Base-by-base conservation (phyloP, 805 yeast species). In the Sugiyamaella marilandica region DNA sequence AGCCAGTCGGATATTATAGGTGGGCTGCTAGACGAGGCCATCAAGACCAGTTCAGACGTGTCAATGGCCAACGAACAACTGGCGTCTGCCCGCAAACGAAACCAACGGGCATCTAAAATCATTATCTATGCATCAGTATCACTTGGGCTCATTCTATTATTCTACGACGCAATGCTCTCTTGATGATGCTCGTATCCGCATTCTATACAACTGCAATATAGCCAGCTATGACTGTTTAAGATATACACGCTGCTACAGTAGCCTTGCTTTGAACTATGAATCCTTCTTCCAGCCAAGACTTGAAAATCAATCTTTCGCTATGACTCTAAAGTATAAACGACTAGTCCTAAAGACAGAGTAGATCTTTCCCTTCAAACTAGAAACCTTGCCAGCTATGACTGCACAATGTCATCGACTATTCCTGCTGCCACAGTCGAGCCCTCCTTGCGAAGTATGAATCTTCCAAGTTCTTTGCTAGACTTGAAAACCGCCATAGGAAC, bases 381-480 rank as follows among this genome's bases (percentile, higher is more conserved):
- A 24, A 24, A 24, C 7, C 3, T 24, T 5, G 29, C 29, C 29
- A 24, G 29, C 29, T 24, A 24, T 24, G 29, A 24, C 9, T 34
- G 37, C 5, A 13, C 10, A 13, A 61, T 49, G 32, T 49, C 45
- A 46, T 66, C 70, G 47, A 81, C 77, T 0, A 64, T 67, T 1
- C 87, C 87, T 1, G 85, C 85, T 5, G 89, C 94, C 43, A 87
- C 74, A 0, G 90, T 85, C 13, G 66, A 54, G 2, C 92, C 90
- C 53, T 83, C 88, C 59, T 81, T 76, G 54, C 95, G 77, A 37
- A 87, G 68, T 14, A 87, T 87, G 19, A 87, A 71, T 58, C 91
- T 71, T 3, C 91, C 89, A 44, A 87, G 69, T 29, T 76, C 74
- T 54, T 70, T 70, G 64, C 76, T 75, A 46, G 78, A 75, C 4